phyloP scores from a whole-genome alignment of 108 stramenopile species.

The Cylindrotheca closterium region DNA sequence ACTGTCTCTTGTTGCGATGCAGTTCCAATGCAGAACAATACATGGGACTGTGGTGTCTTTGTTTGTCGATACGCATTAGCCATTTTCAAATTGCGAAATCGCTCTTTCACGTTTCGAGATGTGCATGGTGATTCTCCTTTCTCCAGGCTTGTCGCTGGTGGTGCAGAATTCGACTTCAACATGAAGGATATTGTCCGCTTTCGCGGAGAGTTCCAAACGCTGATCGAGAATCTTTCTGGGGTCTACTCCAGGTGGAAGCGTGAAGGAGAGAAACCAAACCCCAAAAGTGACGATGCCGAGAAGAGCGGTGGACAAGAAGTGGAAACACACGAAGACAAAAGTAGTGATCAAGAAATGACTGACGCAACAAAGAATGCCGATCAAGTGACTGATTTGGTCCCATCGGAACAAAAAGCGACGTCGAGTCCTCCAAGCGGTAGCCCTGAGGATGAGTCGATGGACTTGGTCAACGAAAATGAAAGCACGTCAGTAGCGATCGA shows the following conservation, averaged over 20 bases:
- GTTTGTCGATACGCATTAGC: slow-evolving; percentile 83
- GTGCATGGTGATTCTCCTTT: slow-evolving; percentile 8
- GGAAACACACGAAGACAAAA: no score
- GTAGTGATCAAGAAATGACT: no score
- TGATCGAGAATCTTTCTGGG: slow-evolving; percentile 50
- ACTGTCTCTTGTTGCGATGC: slow-evolving; percentile 9
- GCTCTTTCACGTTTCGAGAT: slow-evolving; percentile 37
- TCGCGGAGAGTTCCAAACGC: slow-evolving; percentile 49
- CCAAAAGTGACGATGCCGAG: slow-evolving; percentile 2
- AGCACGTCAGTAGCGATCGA: no score
- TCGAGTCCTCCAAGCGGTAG: no score
- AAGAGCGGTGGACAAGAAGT: slow-evolving; percentile 1
- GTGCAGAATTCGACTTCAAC: slow-evolving; percentile 57
- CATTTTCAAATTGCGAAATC: slow-evolving; percentile 54
- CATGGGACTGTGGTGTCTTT: slow-evolving; percentile 90
- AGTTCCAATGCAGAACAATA: slow-evolving; percentile 86
- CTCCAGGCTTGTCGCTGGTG: slow-evolving; percentile 39
- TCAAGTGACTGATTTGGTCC: no score
- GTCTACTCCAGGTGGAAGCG: slow-evolving; percentile 28
- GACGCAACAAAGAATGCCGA: no score
- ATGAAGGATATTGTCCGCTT: slow-evolving; percentile 70
- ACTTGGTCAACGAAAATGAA: no score
- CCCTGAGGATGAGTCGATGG: no score
- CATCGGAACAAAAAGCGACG: no score
- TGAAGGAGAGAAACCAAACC: slow-evolving; percentile 14